phyloP scores from a whole-genome alignment of 169 alveolate genomes.

The Plasmodium gallinaceum region DNA sequence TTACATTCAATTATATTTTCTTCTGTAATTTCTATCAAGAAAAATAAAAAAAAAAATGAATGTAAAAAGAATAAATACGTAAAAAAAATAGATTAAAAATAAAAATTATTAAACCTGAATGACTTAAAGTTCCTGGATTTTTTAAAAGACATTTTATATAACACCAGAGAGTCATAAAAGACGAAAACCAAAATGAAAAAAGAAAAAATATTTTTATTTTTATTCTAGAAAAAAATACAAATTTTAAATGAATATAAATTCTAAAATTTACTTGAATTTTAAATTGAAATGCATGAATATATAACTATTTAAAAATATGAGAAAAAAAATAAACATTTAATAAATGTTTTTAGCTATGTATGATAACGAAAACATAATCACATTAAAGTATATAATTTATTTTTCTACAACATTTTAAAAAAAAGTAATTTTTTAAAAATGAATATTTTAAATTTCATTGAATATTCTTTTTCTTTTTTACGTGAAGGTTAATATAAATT shows the following conservation, averaged over 20 bases:
- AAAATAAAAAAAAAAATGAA: slow-evolving; percentile 6
- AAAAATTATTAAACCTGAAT: slow-evolving; percentile 3
- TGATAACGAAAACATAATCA: not conserved
- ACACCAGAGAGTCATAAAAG: slow-evolving; percentile 65
- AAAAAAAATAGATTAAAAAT: not conserved
- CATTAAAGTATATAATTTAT: too few relatives aligned
- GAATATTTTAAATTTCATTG: not conserved
- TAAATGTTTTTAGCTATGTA: not conserved
- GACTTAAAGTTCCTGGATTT: slow-evolving; percentile 49
- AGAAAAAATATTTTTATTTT: slow-evolving; percentile 18
- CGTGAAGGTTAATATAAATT: slow-evolving; percentile 48
- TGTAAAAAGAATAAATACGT: not conserved
- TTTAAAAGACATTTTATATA: slow-evolving; percentile 44
- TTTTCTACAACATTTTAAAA: too few relatives aligned
- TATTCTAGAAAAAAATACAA: slow-evolving; percentile 7
- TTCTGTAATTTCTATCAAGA: not conserved
- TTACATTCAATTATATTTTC: slow-evolving; percentile 6
- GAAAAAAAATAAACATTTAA: not conserved
- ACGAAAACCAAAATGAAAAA: slow-evolving; percentile 44
- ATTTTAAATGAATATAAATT: not conserved
- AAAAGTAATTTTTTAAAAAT: too few relatives aligned
- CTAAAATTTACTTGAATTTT: not conserved
- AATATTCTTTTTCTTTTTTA: slow-evolving; percentile 14
- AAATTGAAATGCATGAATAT: not conserved
- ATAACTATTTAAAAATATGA: not conserved